Evolutionary conservation across 2,329 filamentous ascomycete genomes (phyloP), one percentile per base, ranked within the genome.

Genomic region (Trichoderma guizhouense): DNA sequence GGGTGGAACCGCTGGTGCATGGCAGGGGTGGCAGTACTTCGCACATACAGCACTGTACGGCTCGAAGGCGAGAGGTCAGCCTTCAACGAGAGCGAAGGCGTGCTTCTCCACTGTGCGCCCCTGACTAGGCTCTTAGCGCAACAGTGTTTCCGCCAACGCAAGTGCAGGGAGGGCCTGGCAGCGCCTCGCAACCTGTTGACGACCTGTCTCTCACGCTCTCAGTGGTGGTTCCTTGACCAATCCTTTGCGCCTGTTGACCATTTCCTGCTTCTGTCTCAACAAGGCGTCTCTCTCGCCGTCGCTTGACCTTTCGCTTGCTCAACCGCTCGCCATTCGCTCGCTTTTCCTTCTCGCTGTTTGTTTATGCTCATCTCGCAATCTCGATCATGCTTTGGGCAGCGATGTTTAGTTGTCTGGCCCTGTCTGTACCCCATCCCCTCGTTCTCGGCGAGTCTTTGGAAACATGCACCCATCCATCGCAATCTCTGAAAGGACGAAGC

Each of bases 41-140:
- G 51, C 18, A 43, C 26, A 32, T 21, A 28, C 32, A 51, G 57
- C n/a, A n/a, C 57, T 30, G 24, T 26, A 21, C 36, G 21, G 28
- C 55, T 61, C 36, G 7, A 61, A 30, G 57, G 34, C 60, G 24
- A 55, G 67, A 67, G 47, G 64, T 53, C 62, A 65, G 62, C 39
- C 28, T 34, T 30, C 43, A 26, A 36, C 63, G 18, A 39, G 30
- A 57, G 63, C 60, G 39, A 39, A 64, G 62, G 68, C 68, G 68
- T 64, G 68, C 26, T 64, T 71, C 68, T 57, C 68, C 68, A 71
- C 68, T 12, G 11, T 9, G 26, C n/a, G 58, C 68, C 68, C 68
- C 68, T 71, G 68, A 71, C 68, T 71, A 71, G 68, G 68, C 47
- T 34, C 43, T 57, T 71, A 71, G 68, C 68, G 68, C 67, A 69